Conservation (phyloP, 1,284 basidiomycete species). For the Melampsora medusae region DNA sequence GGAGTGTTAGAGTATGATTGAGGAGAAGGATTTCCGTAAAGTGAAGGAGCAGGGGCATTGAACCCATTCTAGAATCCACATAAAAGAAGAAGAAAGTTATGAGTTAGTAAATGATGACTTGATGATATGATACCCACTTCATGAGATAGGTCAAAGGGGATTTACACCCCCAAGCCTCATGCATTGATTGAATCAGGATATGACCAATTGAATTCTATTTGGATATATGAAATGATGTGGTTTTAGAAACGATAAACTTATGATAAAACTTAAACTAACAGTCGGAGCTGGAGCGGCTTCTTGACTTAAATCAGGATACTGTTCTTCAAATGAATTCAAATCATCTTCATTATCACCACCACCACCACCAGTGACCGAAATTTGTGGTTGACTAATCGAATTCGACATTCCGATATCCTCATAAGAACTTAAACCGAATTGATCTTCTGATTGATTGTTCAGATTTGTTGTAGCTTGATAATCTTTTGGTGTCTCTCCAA, state of each 20-base stretch:
- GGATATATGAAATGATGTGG: neutral
- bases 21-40: constrained; percentile 56
- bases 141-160: neutral
- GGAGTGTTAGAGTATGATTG: constrained; percentile 45
- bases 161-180: neutral
- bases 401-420: constrained; percentile 46
- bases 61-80: constrained; percentile 57
- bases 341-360: neutral
- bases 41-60: constrained; percentile 64
- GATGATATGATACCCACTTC: neutral
- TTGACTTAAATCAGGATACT: constrained; percentile 40
- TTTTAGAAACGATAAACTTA: neutral
- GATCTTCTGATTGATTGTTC: constrained; percentile 48
- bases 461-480: constrained; percentile 49
- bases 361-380: constrained; percentile 15
- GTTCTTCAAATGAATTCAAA: constrained; percentile 24
- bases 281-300: constrained; percentile 14
- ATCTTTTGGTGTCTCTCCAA: constrained; percentile 45
- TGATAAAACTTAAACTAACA: constrained; percentile 9
- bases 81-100: constrained; percentile 48
- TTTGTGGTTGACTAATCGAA: neutral
- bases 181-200: neutral
- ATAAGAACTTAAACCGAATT: constrained; percentile 51
- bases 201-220: neutral
- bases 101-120: neutral